Percentiles rank a stretch among this genome's conserved stretches.
These are phyloP conservation scores for Pythium rishiriense DNA, from an alignment of 352 stramenopile species.

Conservation along the genomic window DNA sequence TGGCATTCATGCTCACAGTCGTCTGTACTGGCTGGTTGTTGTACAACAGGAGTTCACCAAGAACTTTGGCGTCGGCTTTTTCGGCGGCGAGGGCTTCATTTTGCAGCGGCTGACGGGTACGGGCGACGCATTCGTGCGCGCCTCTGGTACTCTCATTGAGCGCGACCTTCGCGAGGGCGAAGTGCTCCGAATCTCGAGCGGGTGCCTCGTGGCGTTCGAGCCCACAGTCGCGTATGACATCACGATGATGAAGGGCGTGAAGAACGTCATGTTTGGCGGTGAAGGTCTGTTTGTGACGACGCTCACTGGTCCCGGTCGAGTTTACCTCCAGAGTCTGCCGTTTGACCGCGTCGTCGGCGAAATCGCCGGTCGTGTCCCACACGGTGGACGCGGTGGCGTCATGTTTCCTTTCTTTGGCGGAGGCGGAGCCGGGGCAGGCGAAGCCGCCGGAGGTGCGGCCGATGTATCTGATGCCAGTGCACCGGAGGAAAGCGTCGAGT, in stretches of 20 bases:
- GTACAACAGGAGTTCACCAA: conserved; percentile 82
- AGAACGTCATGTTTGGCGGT: conserved; percentile 94
- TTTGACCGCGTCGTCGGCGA: conserved; percentile 92
- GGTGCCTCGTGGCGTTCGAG: conserved; percentile 91
- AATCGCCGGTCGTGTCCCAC: conserved; percentile 88
- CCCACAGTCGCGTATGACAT: conserved; percentile 89
- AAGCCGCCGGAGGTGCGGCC: conserved; percentile 30
- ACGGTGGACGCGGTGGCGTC: conserved; percentile 72
- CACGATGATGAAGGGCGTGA: conserved; percentile 90
- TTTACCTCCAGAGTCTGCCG: conserved; percentile 92
- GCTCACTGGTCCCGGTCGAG: conserved; percentile 87
- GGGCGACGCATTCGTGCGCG: conserved; percentile 92
- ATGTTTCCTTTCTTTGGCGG: conserved; percentile 87
- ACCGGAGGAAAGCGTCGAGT: neutral
- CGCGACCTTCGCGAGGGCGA: conserved; percentile 87
- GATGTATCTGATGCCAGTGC: conserved; percentile 20
- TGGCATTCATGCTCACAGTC: too few species aligned
- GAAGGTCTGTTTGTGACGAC: conserved; percentile 95
- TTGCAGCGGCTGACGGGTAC: conserved; percentile 89
- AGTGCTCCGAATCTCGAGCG: conserved; percentile 90
- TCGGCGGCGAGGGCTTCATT: conserved; percentile 95
- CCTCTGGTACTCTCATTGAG: conserved; percentile 86
- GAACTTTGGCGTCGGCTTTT: conserved; percentile 91
- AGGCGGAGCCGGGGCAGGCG: conserved; percentile 41
- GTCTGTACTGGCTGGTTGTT: neutral